These are phyloP conservation scores for Dichotomopilus funicola DNA, from an alignment of 2,329 filamentous ascomycete genomes.

Conservation along the genomic window DNA sequence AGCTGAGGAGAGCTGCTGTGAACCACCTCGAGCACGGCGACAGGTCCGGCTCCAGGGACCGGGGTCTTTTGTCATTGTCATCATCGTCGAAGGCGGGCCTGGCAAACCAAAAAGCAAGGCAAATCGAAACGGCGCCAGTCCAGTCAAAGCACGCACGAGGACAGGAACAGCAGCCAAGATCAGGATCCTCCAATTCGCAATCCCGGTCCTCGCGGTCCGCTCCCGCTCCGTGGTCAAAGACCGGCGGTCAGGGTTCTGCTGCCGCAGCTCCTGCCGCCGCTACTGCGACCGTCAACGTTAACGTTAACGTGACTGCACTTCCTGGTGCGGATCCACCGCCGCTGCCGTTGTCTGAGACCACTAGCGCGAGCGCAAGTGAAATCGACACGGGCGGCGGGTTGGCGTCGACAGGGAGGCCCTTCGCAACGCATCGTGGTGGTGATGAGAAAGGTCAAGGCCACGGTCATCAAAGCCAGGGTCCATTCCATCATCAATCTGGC, in stretches of 20 bases:
- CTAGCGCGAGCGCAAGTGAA: neutral
- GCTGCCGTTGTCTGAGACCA: neutral
- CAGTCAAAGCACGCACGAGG: constrained; percentile 2
- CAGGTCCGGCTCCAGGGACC: neutral
- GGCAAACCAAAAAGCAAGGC: neutral
- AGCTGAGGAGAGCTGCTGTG: constrained; percentile 6
- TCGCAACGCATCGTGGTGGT: neutral
- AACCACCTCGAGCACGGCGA: neutral
- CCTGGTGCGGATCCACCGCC: neutral
- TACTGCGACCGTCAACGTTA: neutral
- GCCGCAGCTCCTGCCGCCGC: neutral
- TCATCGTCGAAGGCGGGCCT: neutral
- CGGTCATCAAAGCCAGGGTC: too few relatives aligned
- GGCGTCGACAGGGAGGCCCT: constrained; percentile 4
- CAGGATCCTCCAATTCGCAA: constrained; percentile 1
- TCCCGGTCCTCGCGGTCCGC: constrained; percentile 11
- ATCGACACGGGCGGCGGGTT: neutral
- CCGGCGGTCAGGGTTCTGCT: constrained; percentile 13
- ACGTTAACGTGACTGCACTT: neutral
- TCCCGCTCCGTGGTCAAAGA: constrained; percentile 12
- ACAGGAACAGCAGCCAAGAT: constrained; percentile 2
- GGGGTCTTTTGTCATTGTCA: neutral
- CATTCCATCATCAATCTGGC: neutral
- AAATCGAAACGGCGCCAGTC: neutral
- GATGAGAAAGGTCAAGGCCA: neutral